Conservation (phyloP, 2,329 filamentous ascomycete species). For the Penicillium aurantiogriseum region DNA sequence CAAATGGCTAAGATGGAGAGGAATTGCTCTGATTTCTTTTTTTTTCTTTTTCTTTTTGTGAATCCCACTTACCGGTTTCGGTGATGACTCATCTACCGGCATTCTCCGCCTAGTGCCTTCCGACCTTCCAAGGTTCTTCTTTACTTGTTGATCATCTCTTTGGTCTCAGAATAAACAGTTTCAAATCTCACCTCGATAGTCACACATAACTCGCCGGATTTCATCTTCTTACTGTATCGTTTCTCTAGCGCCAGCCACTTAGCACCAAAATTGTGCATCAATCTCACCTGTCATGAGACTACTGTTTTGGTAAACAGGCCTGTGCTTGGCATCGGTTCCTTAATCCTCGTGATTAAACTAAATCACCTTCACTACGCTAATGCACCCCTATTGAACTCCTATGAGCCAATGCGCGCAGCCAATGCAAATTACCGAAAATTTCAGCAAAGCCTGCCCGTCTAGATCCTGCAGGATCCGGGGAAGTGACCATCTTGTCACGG, state of each 20-base stretch:
- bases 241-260: background rate
- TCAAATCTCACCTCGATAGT: background rate
- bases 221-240: background rate
- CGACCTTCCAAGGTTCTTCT: no score
- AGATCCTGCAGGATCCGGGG: background rate
- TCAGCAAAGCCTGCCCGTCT: background rate
- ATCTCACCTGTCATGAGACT: constrained; percentile 1
- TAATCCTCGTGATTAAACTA: background rate
- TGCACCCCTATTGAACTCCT: background rate
- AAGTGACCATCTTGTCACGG: constrained; percentile 4
- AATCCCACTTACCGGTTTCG: constrained; percentile 6
- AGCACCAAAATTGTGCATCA: background rate
- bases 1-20: background rate
- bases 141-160: no score
- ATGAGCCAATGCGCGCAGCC: background rate
- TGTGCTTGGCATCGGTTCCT: background rate
- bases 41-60: background rate
- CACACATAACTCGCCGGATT: background rate
- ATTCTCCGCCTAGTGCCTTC: background rate
- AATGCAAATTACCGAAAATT: background rate
- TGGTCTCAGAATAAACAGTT: no score
- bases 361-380: constrained; percentile 1
- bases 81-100: constrained; percentile 5
- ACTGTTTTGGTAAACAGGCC: background rate
- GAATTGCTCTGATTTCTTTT: background rate